phyloP scores from a whole-genome alignment of 257 asterid genomes.

The Nicotiana knightiana region DNA sequence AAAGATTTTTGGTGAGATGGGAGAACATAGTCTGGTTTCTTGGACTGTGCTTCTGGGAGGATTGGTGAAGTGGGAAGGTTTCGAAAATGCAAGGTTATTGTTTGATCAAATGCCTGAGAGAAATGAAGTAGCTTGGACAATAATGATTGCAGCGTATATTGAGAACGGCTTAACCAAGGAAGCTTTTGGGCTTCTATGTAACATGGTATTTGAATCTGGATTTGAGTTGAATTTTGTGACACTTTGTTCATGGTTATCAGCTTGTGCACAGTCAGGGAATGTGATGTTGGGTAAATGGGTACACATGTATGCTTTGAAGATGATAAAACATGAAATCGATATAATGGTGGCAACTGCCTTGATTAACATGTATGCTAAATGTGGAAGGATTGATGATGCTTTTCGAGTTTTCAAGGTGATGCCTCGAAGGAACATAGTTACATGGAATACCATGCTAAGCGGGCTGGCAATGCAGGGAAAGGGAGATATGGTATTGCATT shows the following conservation, averaged over 20 bases:
- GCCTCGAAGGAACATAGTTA: conserved; percentile 37
- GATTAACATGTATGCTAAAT: conserved; percentile 85
- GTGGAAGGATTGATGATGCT: conserved; percentile 57
- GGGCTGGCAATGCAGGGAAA: conserved; percentile 88
- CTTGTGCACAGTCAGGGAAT: conserved; percentile 63
- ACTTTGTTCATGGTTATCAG: conserved; percentile 49
- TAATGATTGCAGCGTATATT: conserved; percentile 45
- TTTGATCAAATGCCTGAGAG: conserved; percentile 70
- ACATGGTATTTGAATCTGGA: conserved; percentile 42
- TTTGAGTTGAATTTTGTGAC: conserved; percentile 41
- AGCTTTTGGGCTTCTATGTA: conserved; percentile 45
- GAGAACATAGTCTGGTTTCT: conserved; percentile 54
- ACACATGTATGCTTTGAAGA: conserved; percentile 48
- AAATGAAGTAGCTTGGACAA: conserved; percentile 68
- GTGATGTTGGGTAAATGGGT: conserved; percentile 58
- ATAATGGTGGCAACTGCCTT: conserved; percentile 55
- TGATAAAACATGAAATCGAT: conserved; percentile 26
- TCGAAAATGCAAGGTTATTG: conserved; percentile 43
- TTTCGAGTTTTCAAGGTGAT: conserved; percentile 38
- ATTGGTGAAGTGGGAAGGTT: conserved; percentile 51
- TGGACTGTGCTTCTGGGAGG: conserved; percentile 79
- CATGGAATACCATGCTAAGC: conserved; percentile 72
- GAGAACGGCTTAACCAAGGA: conserved; percentile 45
- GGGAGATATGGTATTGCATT: conserved; percentile 38
- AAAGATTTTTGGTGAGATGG: conserved; percentile 49